Base-by-base conservation (phyloP, 2,329 filamentous ascomycete genomes). In the Pyricularia sp. region DNA sequence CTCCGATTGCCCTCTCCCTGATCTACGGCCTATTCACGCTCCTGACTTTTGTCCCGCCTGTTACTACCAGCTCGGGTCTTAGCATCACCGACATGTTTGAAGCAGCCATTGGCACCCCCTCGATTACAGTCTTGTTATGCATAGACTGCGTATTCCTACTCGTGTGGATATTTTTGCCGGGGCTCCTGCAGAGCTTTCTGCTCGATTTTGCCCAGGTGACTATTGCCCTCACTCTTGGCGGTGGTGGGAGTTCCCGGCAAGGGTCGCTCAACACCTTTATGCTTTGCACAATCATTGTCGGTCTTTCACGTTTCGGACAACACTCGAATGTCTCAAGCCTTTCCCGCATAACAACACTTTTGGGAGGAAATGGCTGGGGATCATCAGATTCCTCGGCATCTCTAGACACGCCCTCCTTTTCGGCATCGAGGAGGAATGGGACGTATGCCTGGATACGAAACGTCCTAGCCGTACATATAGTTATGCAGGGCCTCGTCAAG, bases 1-100 rank as follows among this genome's bases (percentile, higher is more conserved):
- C 94, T 33, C 92, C 94, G 26, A 90, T 94, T 75, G 89, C 94
- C 70, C 86, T 97, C 75, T 94, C 93, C 72, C 85, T 93, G 78
- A 92, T 97, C 75, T 96, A 97, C 79, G 90, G 93, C 77, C 86
- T 97, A 73, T 98, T 97, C 80, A 93, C 94, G 73, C 90, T 93
- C 72, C 86, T 97, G 77, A 97, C 94, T 65, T 96, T 97, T 77
- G 93, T 97, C 71, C 92, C 93, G 64, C 92, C 93, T 23, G 88
- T 90, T 72, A 92, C 90, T 70, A 90, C 90, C 68, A 91, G 91
- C 76, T 89, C 92, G 70, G 91, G 91, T 72, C 81, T 93, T 71
- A 95, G 92, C 76, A 87, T 97, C 74, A 92, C 92, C 78, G 94
- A 97, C 77, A 92, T 97, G 74, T 94, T 97, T 76, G 92, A 97